Evolutionary conservation across 306 rosid species (phyloP), one percentile per base, ranked within the genome.

Genomic region (Cicer yamashitae): DNA sequence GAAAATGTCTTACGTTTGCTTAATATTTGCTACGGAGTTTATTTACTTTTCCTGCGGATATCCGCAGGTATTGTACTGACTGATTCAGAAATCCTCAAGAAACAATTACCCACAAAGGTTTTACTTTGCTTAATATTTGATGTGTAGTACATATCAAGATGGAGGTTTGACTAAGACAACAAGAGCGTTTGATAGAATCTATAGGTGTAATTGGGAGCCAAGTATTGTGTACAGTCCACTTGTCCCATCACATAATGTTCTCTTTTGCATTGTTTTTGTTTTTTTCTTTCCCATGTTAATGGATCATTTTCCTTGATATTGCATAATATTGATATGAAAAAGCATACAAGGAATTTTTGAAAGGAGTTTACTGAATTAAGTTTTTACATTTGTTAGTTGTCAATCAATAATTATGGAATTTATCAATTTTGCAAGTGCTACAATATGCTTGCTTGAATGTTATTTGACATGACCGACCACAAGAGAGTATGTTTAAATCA

Each of bases 201-300:
- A 91, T 44, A 97, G 98, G 75, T 94, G n/a, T n/a, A n/a, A n/a
- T 94, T 76, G 98, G 98, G 97, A 91, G 89, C 97, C 97, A 73
- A 84, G 78, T 86, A 90, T 94, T 79, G 96, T 89, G 68, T 94
- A 91, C 81, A 94, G 91, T 82, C 98, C 98, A 8, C 97, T 94
- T 72, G 96, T 94, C 61, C 97, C 96, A 14, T 90, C 93, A 38
- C 97, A 91, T 97, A 91, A 94, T 68, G 98, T 78, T 79, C 87
- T 84, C 86, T 85, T 85, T 84, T 50, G 68, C 66, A 58, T 66
- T 73, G 72, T 79, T 54, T 72, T 82, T 64, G 47, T 71, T 12
- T 5, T 66, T 80, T 80, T 75, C 13, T 65, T 61, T 37, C 9
- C 68, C 37, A 0, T 3, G 30, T 67, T 60, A 34, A 53, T 39